A percentile compares a stretch with the other conserved stretches of the same genome.
Conservation (phyloP, 2,329 filamentous ascomycete species). For the Fusarium pseudocircinatum region DNA sequence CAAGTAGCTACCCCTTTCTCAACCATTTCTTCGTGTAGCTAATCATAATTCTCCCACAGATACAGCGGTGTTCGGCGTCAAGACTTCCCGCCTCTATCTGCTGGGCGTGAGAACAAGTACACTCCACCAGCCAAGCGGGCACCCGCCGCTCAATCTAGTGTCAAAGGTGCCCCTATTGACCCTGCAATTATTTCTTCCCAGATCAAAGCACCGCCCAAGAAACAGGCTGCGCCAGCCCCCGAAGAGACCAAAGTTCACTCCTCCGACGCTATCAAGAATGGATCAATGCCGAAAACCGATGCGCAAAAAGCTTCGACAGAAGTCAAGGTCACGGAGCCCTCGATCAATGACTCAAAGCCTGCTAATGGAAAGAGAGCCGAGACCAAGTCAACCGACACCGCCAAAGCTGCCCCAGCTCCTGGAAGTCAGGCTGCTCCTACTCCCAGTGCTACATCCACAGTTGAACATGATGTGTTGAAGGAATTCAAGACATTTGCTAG, state of each 20-base stretch:
- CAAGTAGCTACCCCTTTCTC: slow-evolving; percentile 66
- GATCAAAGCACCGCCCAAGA: slow-evolving; percentile 62
- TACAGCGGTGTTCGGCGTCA: slow-evolving; percentile 91
- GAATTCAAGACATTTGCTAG: slow-evolving; percentile 73
- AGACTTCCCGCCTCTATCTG: slow-evolving; percentile 73
- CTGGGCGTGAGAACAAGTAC: slow-evolving; percentile 74
- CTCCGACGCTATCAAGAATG: slow-evolving; percentile 46
- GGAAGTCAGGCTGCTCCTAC: slow-evolving; percentile 54
- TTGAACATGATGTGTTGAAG: slow-evolving; percentile 69
- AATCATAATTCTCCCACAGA: slow-evolving; percentile 53
- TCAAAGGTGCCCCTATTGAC: slow-evolving; percentile 81
- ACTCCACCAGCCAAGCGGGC: slow-evolving; percentile 89
- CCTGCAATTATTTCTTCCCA: slow-evolving; percentile 93
- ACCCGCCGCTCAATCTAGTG: slow-evolving; percentile 76
- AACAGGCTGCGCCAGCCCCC: slow-evolving; percentile 39
- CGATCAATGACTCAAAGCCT: slow-evolving; percentile 45
- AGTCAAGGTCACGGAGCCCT: slow-evolving; percentile 40
- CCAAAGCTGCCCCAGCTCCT: slow-evolving; percentile 46
- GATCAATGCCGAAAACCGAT: slow-evolving; percentile 42
- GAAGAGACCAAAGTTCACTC: slow-evolving; percentile 42
- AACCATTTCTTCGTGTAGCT: slow-evolving; percentile 13
- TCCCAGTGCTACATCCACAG: slow-evolving; percentile 67
- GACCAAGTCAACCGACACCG: slow-evolving; percentile 43
- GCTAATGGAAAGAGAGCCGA: slow-evolving; percentile 47
- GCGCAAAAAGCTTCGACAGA: slow-evolving; percentile 40